Percentiles rank a stretch among this genome's conserved stretches.
Conservation (phyloP, 495 filamentous ascomycete genomes). For the Lasiosphaeriaceae sp. region DNA sequence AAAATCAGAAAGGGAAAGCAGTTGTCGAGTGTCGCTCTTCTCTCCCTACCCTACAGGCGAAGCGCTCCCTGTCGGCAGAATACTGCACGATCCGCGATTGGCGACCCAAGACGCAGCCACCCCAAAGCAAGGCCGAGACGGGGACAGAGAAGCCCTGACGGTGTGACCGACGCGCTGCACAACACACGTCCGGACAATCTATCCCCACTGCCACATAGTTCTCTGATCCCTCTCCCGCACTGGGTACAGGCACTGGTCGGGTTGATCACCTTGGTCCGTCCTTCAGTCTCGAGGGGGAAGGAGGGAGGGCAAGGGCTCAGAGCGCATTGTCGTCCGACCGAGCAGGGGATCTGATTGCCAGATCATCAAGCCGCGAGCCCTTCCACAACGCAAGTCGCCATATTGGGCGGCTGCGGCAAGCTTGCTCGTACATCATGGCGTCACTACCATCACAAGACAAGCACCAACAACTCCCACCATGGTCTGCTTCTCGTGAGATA, state of each 20-base stretch:
- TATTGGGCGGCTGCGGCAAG: constrained; percentile 3
- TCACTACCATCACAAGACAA: constrained; percentile 6
- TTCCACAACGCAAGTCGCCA: constrained; percentile 11
- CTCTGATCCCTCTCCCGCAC: neutral
- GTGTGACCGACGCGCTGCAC: constrained; percentile 1
- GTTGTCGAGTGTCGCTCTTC: neutral
- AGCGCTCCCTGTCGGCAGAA: constrained; percentile 20
- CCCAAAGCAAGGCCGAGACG: neutral
- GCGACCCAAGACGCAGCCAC: constrained; percentile 6
- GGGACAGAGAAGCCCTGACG: neutral
- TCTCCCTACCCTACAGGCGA: neutral
- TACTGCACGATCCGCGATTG: constrained; percentile 18
- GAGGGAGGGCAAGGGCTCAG: neutral
- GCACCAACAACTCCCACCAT: neutral
- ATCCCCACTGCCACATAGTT: neutral
- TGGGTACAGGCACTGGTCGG: no score
- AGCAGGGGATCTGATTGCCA: constrained; percentile 7
- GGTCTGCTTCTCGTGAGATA: neutral
- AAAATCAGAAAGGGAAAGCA: neutral
- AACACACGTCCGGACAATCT: neutral
- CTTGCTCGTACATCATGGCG: constrained; percentile 8
- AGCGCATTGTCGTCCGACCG: neutral
- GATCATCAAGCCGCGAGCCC: constrained; percentile 9
- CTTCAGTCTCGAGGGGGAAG: neutral
- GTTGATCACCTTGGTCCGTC: neutral